These are phyloP conservation scores for Byssothecium circinans DNA, from an alignment of 2,329 filamentous ascomycete genomes.

Conservation along the genomic window DNA sequence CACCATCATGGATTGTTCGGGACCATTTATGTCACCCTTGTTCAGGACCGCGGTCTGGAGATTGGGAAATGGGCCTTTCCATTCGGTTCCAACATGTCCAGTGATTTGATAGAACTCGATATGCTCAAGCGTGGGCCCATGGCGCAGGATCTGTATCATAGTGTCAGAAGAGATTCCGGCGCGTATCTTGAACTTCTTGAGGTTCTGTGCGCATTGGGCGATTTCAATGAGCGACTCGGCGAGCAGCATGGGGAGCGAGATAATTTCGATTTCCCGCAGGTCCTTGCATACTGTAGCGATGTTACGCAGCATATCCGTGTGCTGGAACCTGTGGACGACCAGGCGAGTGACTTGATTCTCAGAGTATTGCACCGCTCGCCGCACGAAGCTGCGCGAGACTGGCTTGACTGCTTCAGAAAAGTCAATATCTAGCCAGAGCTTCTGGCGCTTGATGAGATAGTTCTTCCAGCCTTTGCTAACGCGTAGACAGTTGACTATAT, in stretches of 20 bases:
- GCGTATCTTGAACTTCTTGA: conserved; percentile 32
- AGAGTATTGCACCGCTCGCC: conserved; percentile 46
- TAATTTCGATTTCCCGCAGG: conserved; percentile 37
- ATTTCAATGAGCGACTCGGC: conserved; percentile 36
- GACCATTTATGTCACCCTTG: conserved; percentile 1
- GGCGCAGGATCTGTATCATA: conserved; percentile 31
- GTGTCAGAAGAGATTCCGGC: conserved; percentile 29
- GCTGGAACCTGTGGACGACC: conserved; percentile 41
- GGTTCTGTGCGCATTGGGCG: conserved; percentile 18
- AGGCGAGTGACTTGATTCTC: conserved; percentile 37
- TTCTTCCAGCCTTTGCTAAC: conserved; percentile 60
- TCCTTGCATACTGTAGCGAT: conserved; percentile 42
- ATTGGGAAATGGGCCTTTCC: conserved; percentile 28
- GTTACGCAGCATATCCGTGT: conserved; percentile 46
- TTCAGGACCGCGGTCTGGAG: conserved; percentile 27
- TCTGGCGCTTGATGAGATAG: conserved; percentile 52
- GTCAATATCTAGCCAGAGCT: conserved; percentile 58
- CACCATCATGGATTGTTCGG: background rate
- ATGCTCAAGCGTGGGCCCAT: conserved; percentile 26
- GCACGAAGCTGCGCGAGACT: conserved; percentile 48
- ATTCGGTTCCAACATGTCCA: conserved; percentile 10
- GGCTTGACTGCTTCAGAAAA: conserved; percentile 49
- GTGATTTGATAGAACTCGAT: conserved; percentile 21
- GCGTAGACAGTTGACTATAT: conserved; percentile 55
- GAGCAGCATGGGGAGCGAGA: conserved; percentile 24